phyloP scores from a whole-genome alignment of 176 grass and related monocot genomes.

The Oryza glumipatula region DNA sequence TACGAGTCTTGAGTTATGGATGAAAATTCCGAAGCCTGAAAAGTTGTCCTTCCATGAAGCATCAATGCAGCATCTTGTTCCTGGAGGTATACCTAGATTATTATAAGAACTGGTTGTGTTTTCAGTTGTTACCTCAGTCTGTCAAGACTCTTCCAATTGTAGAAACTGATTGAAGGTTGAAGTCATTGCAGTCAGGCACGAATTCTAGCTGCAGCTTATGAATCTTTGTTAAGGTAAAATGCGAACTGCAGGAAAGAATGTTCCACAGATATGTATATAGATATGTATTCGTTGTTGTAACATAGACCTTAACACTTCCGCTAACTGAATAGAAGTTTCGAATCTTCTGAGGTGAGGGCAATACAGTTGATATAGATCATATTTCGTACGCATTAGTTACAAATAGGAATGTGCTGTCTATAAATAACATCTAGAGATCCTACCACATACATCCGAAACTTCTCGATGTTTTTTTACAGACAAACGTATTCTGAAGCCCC shows the following conservation, averaged over 20 bases:
- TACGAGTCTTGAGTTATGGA: too few species aligned
- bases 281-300: not conserved
- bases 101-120: too few species aligned
- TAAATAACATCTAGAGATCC: conserved; percentile 20
- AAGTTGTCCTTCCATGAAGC: too few species aligned
- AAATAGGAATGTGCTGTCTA: not conserved
- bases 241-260: too few species aligned
- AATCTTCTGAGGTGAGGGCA: not conserved
- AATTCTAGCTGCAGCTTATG: not conserved
- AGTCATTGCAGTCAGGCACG: not conserved
- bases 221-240: not conserved
- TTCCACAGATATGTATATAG: not conserved
- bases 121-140: too few species aligned
- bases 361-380: not conserved
- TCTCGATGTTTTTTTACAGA: conserved; percentile 12
- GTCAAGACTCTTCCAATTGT: too few species aligned
- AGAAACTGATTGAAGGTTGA: too few species aligned
- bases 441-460: conserved; percentile 30
- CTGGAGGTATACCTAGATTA: too few species aligned
- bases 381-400: conserved; percentile 12
- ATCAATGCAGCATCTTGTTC: too few species aligned
- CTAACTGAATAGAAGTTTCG: not conserved
- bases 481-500: not conserved
- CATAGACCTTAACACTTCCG: not conserved
- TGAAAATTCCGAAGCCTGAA: too few species aligned